Conservation (phyloP, 257 asterid species). For the Asclepias syriaca region DNA sequence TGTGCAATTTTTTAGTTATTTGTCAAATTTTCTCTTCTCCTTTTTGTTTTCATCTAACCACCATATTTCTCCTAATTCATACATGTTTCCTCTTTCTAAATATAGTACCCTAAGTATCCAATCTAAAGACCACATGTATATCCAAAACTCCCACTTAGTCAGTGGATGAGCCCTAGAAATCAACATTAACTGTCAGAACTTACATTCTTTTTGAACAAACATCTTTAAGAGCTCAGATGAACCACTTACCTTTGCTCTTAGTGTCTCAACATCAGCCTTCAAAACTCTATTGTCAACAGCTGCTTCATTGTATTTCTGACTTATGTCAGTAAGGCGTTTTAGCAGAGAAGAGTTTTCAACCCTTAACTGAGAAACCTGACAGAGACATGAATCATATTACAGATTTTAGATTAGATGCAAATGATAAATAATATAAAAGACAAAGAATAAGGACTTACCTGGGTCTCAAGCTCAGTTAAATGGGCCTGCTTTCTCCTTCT, state of each 20-base stretch:
- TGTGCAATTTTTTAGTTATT: background rate
- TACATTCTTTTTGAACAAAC: background rate
- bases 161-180: background rate
- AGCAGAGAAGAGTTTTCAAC: slow-evolving; percentile 74
- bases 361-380: slow-evolving; percentile 70
- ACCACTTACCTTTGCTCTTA: slow-evolving; percentile 74
- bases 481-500: slow-evolving; percentile 96
- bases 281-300: slow-evolving; percentile 94
- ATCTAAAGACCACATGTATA: background rate
- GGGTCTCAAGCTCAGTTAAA: slow-evolving; percentile 90
- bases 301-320: slow-evolving; percentile 81
- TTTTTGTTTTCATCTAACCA: background rate
- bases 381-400: slow-evolving; percentile 18
- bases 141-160: background rate
- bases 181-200: background rate
- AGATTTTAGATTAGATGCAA: background rate
- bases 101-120: background rate
- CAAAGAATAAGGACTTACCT: slow-evolving; percentile 33
- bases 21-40: background rate
- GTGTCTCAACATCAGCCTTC: slow-evolving; percentile 93
- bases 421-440: background rate
- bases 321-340: slow-evolving; percentile 73
- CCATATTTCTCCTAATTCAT: background rate
- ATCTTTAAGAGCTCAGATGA: background rate
- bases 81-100: no score